These are phyloP conservation scores for Quillaja saponaria DNA, from an alignment of 306 rosid species.

Conservation along the genomic window DNA sequence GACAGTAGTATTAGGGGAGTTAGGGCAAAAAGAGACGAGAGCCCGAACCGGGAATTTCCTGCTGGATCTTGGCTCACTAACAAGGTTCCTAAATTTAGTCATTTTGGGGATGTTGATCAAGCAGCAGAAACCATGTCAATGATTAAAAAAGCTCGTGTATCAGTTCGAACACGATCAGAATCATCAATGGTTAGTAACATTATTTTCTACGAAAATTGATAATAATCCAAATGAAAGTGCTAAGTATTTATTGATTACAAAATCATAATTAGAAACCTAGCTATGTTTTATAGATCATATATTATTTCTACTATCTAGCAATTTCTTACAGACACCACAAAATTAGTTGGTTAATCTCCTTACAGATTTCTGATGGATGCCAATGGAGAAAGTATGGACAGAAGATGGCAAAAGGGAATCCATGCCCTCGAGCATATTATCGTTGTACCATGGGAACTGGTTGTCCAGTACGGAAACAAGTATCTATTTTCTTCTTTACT, in stretches of 20 bases:
- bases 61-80: conserved; percentile 36
- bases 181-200: conserved; percentile 48
- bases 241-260: no score
- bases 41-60: conserved; percentile 15
- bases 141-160: conserved; percentile 64
- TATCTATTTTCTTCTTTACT: background rate
- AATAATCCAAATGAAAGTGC: no score
- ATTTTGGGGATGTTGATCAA: conserved; percentile 32
- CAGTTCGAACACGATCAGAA: conserved; percentile 60
- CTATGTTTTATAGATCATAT: no score
- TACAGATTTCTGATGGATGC: conserved; percentile 69
- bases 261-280: no score
- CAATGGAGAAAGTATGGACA: conserved; percentile 81
- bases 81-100: conserved; percentile 38
- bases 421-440: conserved; percentile 73
- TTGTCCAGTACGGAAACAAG: conserved; percentile 73
- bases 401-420: conserved; percentile 79
- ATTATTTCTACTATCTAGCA: no score
- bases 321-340: no score
- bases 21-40: conserved; percentile 15
- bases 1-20: conserved; percentile 19
- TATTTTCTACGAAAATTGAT: no score
- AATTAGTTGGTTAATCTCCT: no score
- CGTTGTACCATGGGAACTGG: conserved; percentile 69
- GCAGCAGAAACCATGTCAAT: conserved; percentile 53